phyloP scores from a whole-genome alignment of 1,284 basidiomycete genomes.

The Boletus albobrunnescens region DNA sequence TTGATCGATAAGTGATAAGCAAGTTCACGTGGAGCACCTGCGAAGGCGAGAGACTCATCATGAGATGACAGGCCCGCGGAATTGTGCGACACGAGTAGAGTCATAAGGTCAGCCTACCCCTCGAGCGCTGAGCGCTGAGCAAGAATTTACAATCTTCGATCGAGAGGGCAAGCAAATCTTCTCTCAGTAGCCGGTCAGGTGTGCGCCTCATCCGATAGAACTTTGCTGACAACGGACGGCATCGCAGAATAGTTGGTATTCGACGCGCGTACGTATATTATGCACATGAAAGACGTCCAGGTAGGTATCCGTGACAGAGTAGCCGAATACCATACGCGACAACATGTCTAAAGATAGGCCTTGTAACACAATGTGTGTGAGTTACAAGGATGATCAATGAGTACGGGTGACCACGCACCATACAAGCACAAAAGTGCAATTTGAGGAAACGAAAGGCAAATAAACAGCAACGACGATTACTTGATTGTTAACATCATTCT shows the following conservation, averaged over 20 bases:
- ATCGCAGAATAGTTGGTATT: constrained; percentile 4
- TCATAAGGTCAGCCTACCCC: too few species aligned
- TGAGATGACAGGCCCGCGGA: too few species aligned
- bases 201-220: not conserved
- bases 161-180: not conserved
- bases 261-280: constrained; percentile 12
- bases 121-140: too few species aligned
- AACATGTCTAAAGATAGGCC: constrained; percentile 2
- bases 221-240: not conserved
- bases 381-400: not conserved
- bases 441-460: constrained; percentile 6
- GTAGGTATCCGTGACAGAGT: constrained; percentile 15
- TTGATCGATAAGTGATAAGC: constrained; percentile 4
- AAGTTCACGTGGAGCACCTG: not conserved
- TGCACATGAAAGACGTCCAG: constrained; percentile 19
- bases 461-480: constrained; percentile 19
- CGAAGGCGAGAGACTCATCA: too few species aligned
- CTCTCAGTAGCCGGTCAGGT: not conserved
- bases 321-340: constrained; percentile 5
- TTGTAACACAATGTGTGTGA: constrained; percentile 1
- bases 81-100: not conserved
- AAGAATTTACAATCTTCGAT: too few species aligned
- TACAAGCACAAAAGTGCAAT: not conserved
- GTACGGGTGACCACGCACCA: constrained; percentile 11
- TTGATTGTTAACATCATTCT: constrained; percentile 10